phyloP scores from a whole-genome alignment of 306 rosid genomes.

The Corylus heterophylla region DNA sequence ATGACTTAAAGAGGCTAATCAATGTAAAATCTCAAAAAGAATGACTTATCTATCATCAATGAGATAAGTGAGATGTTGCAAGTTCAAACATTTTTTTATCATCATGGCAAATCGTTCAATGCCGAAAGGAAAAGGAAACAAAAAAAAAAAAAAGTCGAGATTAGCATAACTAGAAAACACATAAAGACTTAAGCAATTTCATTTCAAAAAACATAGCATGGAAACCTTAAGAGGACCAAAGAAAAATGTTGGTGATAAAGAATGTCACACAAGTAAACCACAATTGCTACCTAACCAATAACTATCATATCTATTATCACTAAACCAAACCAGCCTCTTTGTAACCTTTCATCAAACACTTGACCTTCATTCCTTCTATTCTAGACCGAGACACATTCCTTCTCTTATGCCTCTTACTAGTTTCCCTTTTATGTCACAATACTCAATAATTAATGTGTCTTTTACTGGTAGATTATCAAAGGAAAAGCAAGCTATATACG shows the following conservation, averaged over 20 bases:
- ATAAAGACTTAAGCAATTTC: neutral
- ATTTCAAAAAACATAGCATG: neutral
- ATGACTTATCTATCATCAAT: constrained; percentile 11
- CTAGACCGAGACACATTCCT: no score
- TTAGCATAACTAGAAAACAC: constrained; percentile 22
- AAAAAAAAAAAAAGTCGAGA: constrained; percentile 20
- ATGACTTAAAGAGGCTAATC: constrained; percentile 18
- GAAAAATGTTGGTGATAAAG: constrained; percentile 25
- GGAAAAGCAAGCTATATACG: no score
- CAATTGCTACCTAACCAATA: neutral
- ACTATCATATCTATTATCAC: neutral
- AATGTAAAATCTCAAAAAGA: constrained; percentile 21
- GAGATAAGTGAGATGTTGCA: constrained; percentile 29
- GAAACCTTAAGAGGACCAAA: neutral
- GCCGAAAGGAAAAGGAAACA: no score
- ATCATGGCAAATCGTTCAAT: constrained; percentile 70
- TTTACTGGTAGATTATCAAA: no score
- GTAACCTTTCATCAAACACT: no score
- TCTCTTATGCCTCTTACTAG: no score
- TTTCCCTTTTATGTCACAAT: no score
- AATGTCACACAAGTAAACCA: constrained; percentile 18
- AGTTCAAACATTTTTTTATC: constrained; percentile 66
- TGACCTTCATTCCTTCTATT: no score
- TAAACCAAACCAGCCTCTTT: no score
- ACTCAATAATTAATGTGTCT: no score